Evolutionary conservation across 768 basidiomycete genomes (phyloP), one percentile per base, ranked within the genome.

Genomic region (Boletales sp.): DNA sequence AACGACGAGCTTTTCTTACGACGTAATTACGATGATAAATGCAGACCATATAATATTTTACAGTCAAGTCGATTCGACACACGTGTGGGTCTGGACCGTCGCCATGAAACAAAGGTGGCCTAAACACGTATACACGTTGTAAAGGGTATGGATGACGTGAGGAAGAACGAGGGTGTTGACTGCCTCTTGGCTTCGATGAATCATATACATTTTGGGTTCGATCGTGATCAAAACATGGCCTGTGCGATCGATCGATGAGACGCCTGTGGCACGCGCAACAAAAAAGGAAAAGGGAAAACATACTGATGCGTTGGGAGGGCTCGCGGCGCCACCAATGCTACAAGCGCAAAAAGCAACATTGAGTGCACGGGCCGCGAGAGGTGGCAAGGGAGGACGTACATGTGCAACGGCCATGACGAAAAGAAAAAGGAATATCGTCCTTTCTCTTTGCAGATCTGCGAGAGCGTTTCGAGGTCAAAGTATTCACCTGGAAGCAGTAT

Each of bases 371-470:
- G 24, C 24, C 6, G 12, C 13, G 8, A 34, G 34, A 14, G 15
- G 34, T 4, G 34, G 15, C 8, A 15, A 13, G 9, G 34, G 34
- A 15, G 30, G 19, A 50, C 82, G 57, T 56, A 85, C 84, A 87
- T 80, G 62, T 85, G 79, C 53, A 89, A 69, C 1, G 86, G 85
- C 84, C 83, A 86, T 3, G 83, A 86, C 1, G 83, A 76, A 68
- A 87, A 86, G 75, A 87, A 87, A 65, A 89, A 86, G 10, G 82
- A 83, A 62, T 84, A 87, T 56, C 83, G 68, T 5, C 77, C 75
- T 2, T 77, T 79, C 53, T 78, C 76, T 5, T 75, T 75, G 59
- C 83, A 87, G 8, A 70, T 67, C 51, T 76, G 66, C 11, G 82
- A 76, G 3, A 87, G 71, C 50, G 75, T 74, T 62, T 87, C 85